Evolutionary conservation across 78 protist genomes (phyloP).

Genomic region (Dictyostelium intermedium): DNA sequence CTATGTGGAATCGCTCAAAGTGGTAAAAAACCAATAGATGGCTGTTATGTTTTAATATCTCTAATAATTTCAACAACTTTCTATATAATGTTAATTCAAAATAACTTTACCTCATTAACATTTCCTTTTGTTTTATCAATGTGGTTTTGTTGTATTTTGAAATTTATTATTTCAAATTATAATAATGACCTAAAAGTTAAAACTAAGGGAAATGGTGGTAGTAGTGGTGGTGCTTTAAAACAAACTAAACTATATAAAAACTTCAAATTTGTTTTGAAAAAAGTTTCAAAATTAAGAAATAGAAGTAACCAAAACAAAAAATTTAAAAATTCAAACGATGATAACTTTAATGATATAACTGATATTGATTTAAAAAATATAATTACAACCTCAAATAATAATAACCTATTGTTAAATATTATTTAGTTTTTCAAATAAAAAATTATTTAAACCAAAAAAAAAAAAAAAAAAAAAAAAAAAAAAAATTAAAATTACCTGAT

Average conservation of each 20-base stretch:
- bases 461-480: no score
- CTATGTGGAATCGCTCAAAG: constrained; percentile 30
- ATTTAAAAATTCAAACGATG: neutral
- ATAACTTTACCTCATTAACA: constrained; percentile 29
- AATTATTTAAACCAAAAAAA: neutral
- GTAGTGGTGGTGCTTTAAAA: neutral
- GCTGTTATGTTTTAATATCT: neutral
- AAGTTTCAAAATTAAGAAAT: neutral
- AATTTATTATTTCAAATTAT: neutral
- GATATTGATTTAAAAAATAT: neutral
- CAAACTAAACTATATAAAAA: neutral
- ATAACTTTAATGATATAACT: neutral
- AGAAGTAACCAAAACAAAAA: neutral
- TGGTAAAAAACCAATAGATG: constrained; percentile 23
- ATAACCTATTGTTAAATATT: neutral
- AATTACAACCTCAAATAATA: neutral
- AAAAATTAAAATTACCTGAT: no score
- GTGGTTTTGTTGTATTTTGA: constrained; percentile 9
- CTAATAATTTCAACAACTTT: constrained; percentile 3
- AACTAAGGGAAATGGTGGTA: neutral
- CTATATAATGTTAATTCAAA: neutral
- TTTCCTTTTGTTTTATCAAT: constrained; percentile 46
- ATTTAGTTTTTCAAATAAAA: neutral
- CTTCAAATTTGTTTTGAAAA: neutral
- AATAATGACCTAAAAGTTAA: neutral